Base-by-base conservation (phyloP, 208 protist genomes). In the Crithidia brevicula region DNA sequence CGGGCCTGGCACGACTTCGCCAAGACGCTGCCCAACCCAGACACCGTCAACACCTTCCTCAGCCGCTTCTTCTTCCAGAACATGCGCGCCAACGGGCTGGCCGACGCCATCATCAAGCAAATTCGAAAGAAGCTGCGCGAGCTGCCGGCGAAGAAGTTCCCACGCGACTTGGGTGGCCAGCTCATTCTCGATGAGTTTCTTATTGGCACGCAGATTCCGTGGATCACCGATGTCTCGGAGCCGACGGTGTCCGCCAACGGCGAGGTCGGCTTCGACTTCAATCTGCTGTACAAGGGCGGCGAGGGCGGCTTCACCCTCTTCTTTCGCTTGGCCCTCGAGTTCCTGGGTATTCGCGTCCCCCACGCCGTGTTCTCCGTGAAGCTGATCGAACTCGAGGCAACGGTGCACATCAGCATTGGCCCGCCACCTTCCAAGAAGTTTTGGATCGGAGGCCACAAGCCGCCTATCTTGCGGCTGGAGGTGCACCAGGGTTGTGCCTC, bases 401-500 rank as follows among this genome's bases (percentile, higher is more conserved):
- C 80, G 11, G 43, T 91, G 66, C 85, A 86, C 62, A 64, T 94
- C n/a, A 93, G 88, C 72, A 86, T 96, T 57, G 83, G 88, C 9
- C 88, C 88, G 3, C 91, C 91, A 23, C 91, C 91, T 8, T 89
- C 85, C n/a, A 88, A 91, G 64, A 86, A 82, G 68, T 92, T 96
- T 51, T 96, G 91, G 89, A 66, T 96, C 31, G 86, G 79, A 9
- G 61, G 67, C n/a, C 85, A 89, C 69, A 74, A 82, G 43, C 86
- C 82, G 16, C 86, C 88, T 0, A 64, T 84, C 3, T 23, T 96
- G 33, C 66, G 66, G 1, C 42, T 90, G 4, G 77, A 92, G 74
- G 77, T 91, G 56, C 72, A 72, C 27, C 89, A 92, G 52, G 88
- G 83, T 31, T 73, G 81, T 18, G 84, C 77, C 42, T 74, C 67